These are phyloP conservation scores for Paramyrothecium sp. DNA, from an alignment of 2,329 filamentous ascomycete genomes.

Conservation along the genomic window DNA sequence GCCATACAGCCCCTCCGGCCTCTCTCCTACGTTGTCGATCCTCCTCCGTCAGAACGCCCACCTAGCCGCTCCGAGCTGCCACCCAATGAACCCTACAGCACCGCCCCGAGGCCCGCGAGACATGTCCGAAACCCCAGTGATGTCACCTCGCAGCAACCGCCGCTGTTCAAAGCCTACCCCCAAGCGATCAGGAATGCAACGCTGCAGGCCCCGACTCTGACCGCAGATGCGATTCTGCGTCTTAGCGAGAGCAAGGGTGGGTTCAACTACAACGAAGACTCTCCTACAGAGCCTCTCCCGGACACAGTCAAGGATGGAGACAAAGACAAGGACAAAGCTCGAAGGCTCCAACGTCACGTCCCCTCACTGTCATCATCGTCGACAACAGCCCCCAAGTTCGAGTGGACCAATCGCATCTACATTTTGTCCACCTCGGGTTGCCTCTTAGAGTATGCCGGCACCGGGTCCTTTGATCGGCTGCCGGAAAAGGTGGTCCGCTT, in stretches of 20 bases:
- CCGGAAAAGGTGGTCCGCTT: constrained; percentile 74
- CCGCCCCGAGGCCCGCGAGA: background rate
- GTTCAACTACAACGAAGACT: background rate
- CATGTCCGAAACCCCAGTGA: background rate
- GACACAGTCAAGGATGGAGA: constrained; percentile 10
- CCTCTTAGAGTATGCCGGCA: constrained; percentile 70
- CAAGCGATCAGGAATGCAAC: constrained; percentile 76
- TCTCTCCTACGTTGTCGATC: constrained; percentile 1
- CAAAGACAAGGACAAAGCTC: constrained; percentile 33
- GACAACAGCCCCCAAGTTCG: constrained; percentile 43
- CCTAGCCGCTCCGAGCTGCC: constrained; percentile 15
- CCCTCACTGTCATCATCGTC: constrained; percentile 21
- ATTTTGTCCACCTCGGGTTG: constrained; percentile 70
- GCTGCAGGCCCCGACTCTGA: constrained; percentile 64
- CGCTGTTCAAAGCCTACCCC: constrained; percentile 83
- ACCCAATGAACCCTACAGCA: constrained; percentile 9
- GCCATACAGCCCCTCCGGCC: background rate
- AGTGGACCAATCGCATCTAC: constrained; percentile 72
- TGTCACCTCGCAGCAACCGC: constrained; percentile 64
- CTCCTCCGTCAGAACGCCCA: constrained; percentile 32
- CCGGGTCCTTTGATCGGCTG: constrained; percentile 67
- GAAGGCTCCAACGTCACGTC: constrained; percentile 47
- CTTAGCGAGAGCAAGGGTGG: constrained; percentile 44
- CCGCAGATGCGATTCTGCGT: constrained; percentile 68
- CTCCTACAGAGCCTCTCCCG: constrained; percentile 20